These are phyloP conservation scores for Aurinia saxatilis DNA, from an alignment of 345 rosid genomes.

Conservation along the genomic window DNA sequence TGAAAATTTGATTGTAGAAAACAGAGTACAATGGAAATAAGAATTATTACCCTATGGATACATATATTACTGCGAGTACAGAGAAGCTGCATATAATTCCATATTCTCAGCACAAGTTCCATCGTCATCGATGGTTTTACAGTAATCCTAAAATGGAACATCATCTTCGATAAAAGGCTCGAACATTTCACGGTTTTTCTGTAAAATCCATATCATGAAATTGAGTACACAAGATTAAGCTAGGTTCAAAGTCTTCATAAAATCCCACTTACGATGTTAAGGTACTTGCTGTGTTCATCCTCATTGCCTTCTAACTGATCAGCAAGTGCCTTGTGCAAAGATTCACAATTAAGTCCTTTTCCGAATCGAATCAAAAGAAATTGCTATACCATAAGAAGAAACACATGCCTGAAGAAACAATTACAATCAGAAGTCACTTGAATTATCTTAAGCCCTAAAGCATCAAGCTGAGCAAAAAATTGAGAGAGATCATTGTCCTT, in stretches of 20 bases:
- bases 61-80: conserved; percentile 78
- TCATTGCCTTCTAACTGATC: conserved; percentile 87
- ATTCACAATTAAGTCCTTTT: conserved; percentile 15
- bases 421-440: conserved; percentile 89
- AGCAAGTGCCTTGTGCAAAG: conserved; percentile 70
- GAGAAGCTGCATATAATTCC: conserved; percentile 95
- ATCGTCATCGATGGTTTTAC: conserved; percentile 72
- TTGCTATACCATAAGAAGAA: neutral
- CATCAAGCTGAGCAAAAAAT: conserved; percentile 58
- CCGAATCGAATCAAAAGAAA: neutral
- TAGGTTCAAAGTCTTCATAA: too few relatives aligned
- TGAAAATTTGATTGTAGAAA: neutral
- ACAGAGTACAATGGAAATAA: neutral
- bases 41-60: conserved; percentile 61
- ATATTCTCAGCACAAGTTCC: conserved; percentile 97
- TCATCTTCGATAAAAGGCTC: conserved; percentile 96
- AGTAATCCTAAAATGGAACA: conserved; percentile 77
- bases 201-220: too few relatives aligned
- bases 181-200: conserved; percentile 69
- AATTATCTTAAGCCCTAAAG: conserved; percentile 62
- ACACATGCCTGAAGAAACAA: conserved; percentile 92
- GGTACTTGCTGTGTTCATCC: conserved; percentile 68
- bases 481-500: conserved; percentile 50
- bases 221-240: too few relatives aligned
- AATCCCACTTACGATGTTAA: too few relatives aligned